phyloP scores from a whole-genome alignment of 108 stramenopile species.

The Cyclotella distinguenda region DNA sequence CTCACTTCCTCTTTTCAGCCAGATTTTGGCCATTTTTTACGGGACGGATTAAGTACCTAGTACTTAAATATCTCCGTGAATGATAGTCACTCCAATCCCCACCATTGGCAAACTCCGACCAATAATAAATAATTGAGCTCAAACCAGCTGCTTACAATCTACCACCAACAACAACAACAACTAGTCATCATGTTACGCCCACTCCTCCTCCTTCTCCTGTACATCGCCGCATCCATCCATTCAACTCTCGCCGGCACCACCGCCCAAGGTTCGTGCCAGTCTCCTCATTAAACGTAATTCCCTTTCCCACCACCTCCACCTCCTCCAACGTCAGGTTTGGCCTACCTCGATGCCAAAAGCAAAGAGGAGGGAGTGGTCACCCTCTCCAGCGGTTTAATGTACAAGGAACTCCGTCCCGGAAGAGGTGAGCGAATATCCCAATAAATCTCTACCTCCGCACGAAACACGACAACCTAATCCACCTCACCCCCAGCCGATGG shows the following conservation, averaged over 20 bases:
- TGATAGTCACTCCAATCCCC: too few relatives aligned
- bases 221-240: slow-evolving; percentile 39
- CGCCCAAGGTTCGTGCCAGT: slow-evolving; percentile 31
- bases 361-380: slow-evolving; percentile 75
- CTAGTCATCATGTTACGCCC: slow-evolving; percentile 4
- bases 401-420: slow-evolving; percentile 70
- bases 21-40: too few relatives aligned
- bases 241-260: slow-evolving; percentile 64
- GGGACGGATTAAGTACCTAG: too few relatives aligned
- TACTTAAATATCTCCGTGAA: too few relatives aligned
- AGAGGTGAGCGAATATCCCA: slow-evolving; percentile 42
- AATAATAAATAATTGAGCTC: too few relatives aligned
- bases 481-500: too few relatives aligned
- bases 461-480: too few relatives aligned
- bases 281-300: background rate
- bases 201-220: slow-evolving; percentile 48
- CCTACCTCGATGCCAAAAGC: slow-evolving; percentile 74
- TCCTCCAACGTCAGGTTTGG: slow-evolving; percentile 42
- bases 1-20: too few relatives aligned
- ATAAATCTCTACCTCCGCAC: background rate
- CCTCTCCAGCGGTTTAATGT: slow-evolving; percentile 74
- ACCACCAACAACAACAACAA: background rate
- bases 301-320: background rate
- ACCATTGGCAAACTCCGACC: too few relatives aligned
- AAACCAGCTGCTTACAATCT: too few relatives aligned